These are phyloP conservation scores for Zasmidium angulare DNA, from an alignment of 2,329 filamentous ascomycete species.

Conservation along the genomic window DNA sequence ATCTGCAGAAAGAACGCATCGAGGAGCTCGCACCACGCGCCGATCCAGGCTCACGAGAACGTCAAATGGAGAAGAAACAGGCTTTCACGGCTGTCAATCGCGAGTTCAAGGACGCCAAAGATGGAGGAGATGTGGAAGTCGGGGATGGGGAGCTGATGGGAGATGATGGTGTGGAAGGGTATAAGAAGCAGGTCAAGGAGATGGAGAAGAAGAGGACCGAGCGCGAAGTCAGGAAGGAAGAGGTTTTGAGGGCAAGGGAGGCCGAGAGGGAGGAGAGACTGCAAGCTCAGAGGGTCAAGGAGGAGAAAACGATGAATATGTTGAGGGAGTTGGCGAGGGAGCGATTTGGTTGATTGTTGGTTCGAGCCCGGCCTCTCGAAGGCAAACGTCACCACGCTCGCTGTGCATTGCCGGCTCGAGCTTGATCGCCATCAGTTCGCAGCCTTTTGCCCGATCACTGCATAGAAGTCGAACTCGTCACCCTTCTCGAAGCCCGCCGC, in stretches of 20 bases:
- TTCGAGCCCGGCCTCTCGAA: neutral
- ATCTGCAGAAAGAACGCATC: slow-evolving; percentile 66
- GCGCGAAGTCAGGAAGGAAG: slow-evolving; percentile 77
- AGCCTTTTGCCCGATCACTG: neutral
- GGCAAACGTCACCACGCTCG: no score
- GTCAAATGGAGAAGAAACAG: slow-evolving; percentile 80
- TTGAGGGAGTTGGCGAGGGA: slow-evolving; percentile 75
- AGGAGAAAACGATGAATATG: slow-evolving; percentile 82
- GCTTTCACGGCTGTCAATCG: slow-evolving; percentile 71
- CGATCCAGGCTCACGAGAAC: slow-evolving; percentile 77
- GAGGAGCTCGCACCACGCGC: slow-evolving; percentile 83
- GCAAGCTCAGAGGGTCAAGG: slow-evolving; percentile 68
- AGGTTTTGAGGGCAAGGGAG: slow-evolving; percentile 69
- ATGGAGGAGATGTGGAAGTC: slow-evolving; percentile 64
- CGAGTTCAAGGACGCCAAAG: slow-evolving; percentile 66
- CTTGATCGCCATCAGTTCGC: neutral
- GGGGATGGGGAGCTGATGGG: slow-evolving; percentile 78
- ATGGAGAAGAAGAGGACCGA: slow-evolving; percentile 77
- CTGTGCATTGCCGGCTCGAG: no score
- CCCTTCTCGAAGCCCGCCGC: neutral
- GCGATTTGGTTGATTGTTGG: slow-evolving; percentile 60
- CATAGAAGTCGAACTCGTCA: neutral
- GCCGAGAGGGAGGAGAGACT: slow-evolving; percentile 80
- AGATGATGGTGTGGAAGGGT: slow-evolving; percentile 62
- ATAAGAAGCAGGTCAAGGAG: slow-evolving; percentile 65